phyloP scores from a whole-genome alignment of 257 asterid species.

The Capsicum baccatum region DNA sequence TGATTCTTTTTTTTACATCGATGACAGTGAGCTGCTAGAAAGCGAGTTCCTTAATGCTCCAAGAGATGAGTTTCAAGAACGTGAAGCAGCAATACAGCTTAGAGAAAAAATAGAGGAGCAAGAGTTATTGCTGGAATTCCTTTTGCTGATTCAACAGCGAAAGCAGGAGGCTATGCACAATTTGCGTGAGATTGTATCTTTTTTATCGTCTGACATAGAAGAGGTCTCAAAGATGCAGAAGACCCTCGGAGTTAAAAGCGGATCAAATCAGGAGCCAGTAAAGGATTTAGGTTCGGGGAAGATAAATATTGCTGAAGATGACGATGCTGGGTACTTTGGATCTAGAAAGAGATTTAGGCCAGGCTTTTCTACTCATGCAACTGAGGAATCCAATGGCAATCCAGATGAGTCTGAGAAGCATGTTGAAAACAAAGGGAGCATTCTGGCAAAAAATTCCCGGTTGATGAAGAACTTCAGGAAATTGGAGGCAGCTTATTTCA shows the following conservation, averaged over 20 bases:
- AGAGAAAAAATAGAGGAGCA: conserved; percentile 87
- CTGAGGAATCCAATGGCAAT: conserved; percentile 45
- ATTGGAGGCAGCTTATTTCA: conserved; percentile 80
- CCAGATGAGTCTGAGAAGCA: conserved; percentile 45
- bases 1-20: conserved; percentile 29
- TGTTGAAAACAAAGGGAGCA: conserved; percentile 48
- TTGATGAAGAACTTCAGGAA: conserved; percentile 83
- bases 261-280: conserved; percentile 45
- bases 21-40: conserved; percentile 77
- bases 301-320: conserved; percentile 49
- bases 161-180: conserved; percentile 74
- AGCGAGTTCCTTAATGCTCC: conserved; percentile 89
- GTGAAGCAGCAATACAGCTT: conserved; percentile 81
- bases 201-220: conserved; percentile 76
- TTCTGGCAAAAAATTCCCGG: conserved; percentile 61
- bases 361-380: conserved; percentile 37
- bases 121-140: conserved; percentile 84
- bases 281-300: conserved; percentile 46
- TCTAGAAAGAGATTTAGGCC: conserved; percentile 78
- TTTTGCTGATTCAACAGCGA: conserved; percentile 69
- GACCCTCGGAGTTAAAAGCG: conserved; percentile 55
- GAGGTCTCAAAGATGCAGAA: conserved; percentile 71
- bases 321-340: conserved; percentile 64
- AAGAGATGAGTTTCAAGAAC: conserved; percentile 74
- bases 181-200: conserved; percentile 65